Conservation (phyloP, 2,329 filamentous ascomycete species). For the Fusarium euwallaceae region DNA sequence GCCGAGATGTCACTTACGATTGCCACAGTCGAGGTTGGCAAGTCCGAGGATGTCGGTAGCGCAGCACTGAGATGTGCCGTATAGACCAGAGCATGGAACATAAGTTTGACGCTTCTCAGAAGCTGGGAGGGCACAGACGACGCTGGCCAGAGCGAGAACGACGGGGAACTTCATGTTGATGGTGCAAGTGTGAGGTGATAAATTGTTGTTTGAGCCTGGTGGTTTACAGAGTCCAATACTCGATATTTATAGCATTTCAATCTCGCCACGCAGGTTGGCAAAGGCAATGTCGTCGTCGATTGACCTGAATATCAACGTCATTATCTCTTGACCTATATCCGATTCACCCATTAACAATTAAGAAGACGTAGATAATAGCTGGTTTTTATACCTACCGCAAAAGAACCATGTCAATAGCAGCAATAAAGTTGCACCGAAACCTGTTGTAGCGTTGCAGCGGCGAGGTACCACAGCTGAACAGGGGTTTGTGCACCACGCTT, state of each 20-base stretch:
- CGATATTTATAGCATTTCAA: slow-evolving; percentile 22
- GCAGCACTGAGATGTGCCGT: slow-evolving; percentile 67
- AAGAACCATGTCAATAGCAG: slow-evolving; percentile 30
- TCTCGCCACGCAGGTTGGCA: background rate
- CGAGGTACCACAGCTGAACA: slow-evolving; percentile 33
- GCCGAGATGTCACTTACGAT: slow-evolving; percentile 56
- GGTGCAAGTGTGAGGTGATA: too few species aligned
- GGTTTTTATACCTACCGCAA: background rate
- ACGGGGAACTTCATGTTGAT: slow-evolving; percentile 51
- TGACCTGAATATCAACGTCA: slow-evolving; percentile 26
- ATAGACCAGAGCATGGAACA: slow-evolving; percentile 58
- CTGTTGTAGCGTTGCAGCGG: slow-evolving; percentile 37
- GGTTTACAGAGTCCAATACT: background rate
- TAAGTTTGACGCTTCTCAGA: slow-evolving; percentile 54
- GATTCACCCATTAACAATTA: background rate
- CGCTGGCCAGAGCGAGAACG: slow-evolving; percentile 45
- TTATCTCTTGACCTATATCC: slow-evolving; percentile 11
- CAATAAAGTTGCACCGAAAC: slow-evolving; percentile 22
- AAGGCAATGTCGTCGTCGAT: background rate
- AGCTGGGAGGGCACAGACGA: slow-evolving; percentile 46
- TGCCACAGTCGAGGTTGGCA: slow-evolving; percentile 68
- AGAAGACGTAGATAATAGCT: slow-evolving; percentile 18
- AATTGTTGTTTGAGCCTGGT: background rate
- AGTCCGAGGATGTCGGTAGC: slow-evolving; percentile 71
- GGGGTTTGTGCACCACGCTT: slow-evolving; percentile 7